Percentiles rank a stretch among this genome's conserved stretches.
Evolutionary conservation across 2,329 filamentous ascomycete species (phyloP).

Genomic region (Colletotrichum sp.): DNA sequence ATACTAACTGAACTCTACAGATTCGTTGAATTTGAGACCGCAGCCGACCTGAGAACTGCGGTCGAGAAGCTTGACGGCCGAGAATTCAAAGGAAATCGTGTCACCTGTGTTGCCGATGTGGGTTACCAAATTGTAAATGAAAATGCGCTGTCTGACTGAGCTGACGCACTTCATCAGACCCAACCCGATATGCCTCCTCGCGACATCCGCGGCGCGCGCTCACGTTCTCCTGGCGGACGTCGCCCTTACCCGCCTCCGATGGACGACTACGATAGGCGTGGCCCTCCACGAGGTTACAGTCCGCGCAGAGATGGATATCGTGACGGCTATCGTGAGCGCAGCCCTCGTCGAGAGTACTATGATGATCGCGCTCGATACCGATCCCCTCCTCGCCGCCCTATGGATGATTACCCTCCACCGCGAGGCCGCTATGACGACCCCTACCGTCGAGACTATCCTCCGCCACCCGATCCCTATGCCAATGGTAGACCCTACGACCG

Average conservation of each 20-base stretch:
- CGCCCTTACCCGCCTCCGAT: slow-evolving; percentile 71
- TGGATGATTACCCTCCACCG: slow-evolving; percentile 76
- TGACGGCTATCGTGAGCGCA: slow-evolving; percentile 86
- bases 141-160: neutral
- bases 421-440: slow-evolving; percentile 77
- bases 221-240: slow-evolving; percentile 73
- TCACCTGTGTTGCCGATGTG: slow-evolving; percentile 90
- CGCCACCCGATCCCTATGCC: slow-evolving; percentile 67
- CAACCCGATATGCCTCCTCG: slow-evolving; percentile 77
- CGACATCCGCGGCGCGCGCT: slow-evolving; percentile 73
- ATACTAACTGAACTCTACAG: slow-evolving; percentile 47
- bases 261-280: slow-evolving; percentile 86
- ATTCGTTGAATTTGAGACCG: slow-evolving; percentile 97
- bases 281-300: slow-evolving; percentile 81
- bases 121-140: slow-evolving; percentile 36
- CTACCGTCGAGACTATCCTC: slow-evolving; percentile 73
- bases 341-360: slow-evolving; percentile 87
- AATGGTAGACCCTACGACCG: slow-evolving; percentile 63
- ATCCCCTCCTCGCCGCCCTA: slow-evolving; percentile 77
- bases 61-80: slow-evolving; percentile 93
- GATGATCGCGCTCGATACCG: slow-evolving; percentile 82
- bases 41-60: slow-evolving; percentile 84
- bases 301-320: slow-evolving; percentile 71
- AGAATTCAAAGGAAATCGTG: slow-evolving; percentile 89
- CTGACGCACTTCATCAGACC: slow-evolving; percentile 53